Evolutionary conservation across 2,329 filamentous ascomycete species (phyloP).

Genomic region (Peltaster fructicola): DNA sequence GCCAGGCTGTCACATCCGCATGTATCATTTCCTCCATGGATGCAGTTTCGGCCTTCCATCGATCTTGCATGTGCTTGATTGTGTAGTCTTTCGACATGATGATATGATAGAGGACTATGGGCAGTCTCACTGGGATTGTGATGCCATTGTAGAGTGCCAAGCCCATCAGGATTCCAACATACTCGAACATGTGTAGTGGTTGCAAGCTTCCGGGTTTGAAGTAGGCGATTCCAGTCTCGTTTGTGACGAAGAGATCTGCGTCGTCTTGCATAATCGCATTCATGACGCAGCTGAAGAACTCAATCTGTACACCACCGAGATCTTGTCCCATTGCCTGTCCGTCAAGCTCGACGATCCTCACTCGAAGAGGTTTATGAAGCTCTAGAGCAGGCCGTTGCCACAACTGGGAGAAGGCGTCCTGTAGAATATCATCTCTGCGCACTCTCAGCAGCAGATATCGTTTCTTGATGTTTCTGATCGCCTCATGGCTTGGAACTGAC

Average conservation of each 20-base stretch:
- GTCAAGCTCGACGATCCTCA: slow-evolving; percentile 60
- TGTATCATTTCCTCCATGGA: slow-evolving; percentile 56
- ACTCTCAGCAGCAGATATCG: slow-evolving; percentile 28
- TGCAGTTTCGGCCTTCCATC: slow-evolving; percentile 67
- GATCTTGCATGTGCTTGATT: slow-evolving; percentile 49
- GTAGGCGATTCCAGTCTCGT: slow-evolving; percentile 62
- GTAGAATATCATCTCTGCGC: slow-evolving; percentile 23
- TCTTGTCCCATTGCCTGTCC: slow-evolving; percentile 78
- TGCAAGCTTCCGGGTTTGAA: slow-evolving; percentile 71
- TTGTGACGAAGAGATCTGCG: slow-evolving; percentile 55
- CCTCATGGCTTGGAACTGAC: slow-evolving; percentile 9
- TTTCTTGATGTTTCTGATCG: slow-evolving; percentile 40
- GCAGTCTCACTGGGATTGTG: slow-evolving; percentile 79
- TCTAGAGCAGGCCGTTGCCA: slow-evolving; percentile 75
- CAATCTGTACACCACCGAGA: slow-evolving; percentile 87
- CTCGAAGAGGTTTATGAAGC: slow-evolving; percentile 68
- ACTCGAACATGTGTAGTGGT: slow-evolving; percentile 75
- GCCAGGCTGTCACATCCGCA: too few relatives aligned
- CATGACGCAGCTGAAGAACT: slow-evolving; percentile 79
- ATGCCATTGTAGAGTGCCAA: slow-evolving; percentile 86
- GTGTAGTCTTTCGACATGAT: slow-evolving; percentile 59
- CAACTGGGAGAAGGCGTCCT: slow-evolving; percentile 55
- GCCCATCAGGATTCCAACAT: slow-evolving; percentile 73
- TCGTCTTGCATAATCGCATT: slow-evolving; percentile 61
- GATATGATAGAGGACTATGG: slow-evolving; percentile 69